Base-by-base conservation (phyloP, 441 rosid species). In the Corymbia calophylla region DNA sequence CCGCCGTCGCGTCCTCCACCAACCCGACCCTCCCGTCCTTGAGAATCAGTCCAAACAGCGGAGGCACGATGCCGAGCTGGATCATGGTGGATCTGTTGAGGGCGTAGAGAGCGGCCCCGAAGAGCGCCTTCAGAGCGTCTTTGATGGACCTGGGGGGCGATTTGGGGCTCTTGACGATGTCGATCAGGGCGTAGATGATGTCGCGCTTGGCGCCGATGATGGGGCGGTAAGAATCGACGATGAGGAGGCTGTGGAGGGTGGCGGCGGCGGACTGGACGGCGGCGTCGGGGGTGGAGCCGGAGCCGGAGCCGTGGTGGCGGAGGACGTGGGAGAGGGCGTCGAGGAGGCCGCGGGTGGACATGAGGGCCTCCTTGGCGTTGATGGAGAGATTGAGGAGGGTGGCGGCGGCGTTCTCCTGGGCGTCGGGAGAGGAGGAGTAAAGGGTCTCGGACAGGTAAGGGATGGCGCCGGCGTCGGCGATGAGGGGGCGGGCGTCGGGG, bases 1-100 rank as follows among this genome's bases (percentile, higher is more conserved):
- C 99, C 64, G 99, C 99, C 88, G 95, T 95, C 23, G 99, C 95
- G 89, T 97, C 99, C 92, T 97, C 99, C 88, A 97, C 96, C 51
- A 97, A 92, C 88, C 99, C 99, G 27, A 91, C 94, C 66, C 98
- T 91, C 32, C 96, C 96, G 86, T 96, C 99, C 89, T 94, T 96
- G 29, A 97, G 89, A 49, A 96, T 95, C 9, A 96, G 85, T 2
- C 97, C 94, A 70, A 97, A 94, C 86, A 97, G 92, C 3, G 97
- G 91, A 16, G 94, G 93, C 29, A 94, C 92, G 53, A 94, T 97
- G 53, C 98, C 98, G 8, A 97, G 94, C 3, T 93, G 95, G 80
- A 97, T 91, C 95, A 96, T 82, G 55, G 93, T 94, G 7, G 94
- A 58, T 16, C 99, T 91, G 64, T 97, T 97, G 92, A 93, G 88